A percentile compares a stretch with the other conserved stretches of the same genome.
Evolutionary conservation across 768 basidiomycete genomes (phyloP).

Genomic region (Amanita thiersii): DNA sequence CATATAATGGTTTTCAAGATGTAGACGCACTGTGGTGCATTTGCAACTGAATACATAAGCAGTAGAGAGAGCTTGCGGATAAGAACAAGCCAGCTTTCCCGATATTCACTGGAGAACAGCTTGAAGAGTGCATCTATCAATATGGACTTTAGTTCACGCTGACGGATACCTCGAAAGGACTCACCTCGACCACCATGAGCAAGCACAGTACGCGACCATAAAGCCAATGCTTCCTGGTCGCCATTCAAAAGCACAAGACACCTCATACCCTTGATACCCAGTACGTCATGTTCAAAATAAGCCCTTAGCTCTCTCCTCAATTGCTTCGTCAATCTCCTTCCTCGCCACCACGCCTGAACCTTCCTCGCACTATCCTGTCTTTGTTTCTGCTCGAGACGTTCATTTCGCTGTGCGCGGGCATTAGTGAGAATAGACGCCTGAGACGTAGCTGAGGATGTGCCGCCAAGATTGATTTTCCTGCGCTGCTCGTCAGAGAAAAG

Average conservation of each 20-base stretch:
- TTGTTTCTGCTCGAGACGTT: slow-evolving; percentile 47
- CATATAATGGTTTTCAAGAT: background rate
- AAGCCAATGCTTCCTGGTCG: slow-evolving; percentile 36
- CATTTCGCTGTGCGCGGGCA: slow-evolving; percentile 51
- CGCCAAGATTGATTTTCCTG: slow-evolving; percentile 73
- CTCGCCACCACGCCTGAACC: slow-evolving; percentile 70
- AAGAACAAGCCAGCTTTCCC: slow-evolving; percentile 54
- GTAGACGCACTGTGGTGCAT: slow-evolving; percentile 37
- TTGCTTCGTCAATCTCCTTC: slow-evolving; percentile 29
- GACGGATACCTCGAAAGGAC: slow-evolving; percentile 3
- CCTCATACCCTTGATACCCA: slow-evolving; percentile 48
- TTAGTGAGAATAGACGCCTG: slow-evolving; percentile 52
- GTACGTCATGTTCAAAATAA: slow-evolving; percentile 44
- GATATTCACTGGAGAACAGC: slow-evolving; percentile 26
- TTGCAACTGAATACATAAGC: slow-evolving; percentile 45
- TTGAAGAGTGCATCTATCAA: slow-evolving; percentile 30
- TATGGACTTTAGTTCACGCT: background rate
- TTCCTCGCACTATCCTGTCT: slow-evolving; percentile 49
- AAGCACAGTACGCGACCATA: slow-evolving; percentile 35
- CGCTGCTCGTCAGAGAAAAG: slow-evolving; percentile 46
- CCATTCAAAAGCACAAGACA: slow-evolving; percentile 56
- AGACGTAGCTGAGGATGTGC: slow-evolving; percentile 40
- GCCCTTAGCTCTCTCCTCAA: slow-evolving; percentile 37
- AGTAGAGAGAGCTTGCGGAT: slow-evolving; percentile 39
- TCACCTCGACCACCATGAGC: slow-evolving; percentile 22